These are phyloP conservation scores for Microbotryum saponariae DNA, from an alignment of 1,284 basidiomycete species.

Conservation along the genomic window DNA sequence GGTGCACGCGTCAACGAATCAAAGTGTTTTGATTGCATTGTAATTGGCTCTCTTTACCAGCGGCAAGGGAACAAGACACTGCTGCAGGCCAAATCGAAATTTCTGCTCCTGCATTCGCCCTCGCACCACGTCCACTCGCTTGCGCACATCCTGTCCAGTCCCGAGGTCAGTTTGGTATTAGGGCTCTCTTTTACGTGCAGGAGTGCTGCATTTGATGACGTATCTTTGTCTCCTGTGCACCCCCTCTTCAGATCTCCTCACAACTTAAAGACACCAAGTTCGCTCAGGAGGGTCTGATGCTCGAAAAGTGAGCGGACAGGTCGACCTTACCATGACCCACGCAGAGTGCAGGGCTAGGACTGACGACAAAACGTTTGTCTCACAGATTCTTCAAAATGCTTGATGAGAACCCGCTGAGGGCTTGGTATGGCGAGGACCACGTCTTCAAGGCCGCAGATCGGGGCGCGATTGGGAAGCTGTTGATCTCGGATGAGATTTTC, in stretches of 20 bases:
- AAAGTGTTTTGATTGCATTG: not conserved
- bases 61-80: constrained; percentile 76
- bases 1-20: not conserved
- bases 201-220: not conserved
- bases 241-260: constrained; percentile 50
- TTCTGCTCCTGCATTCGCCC: constrained; percentile 81
- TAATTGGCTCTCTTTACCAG: constrained; percentile 2
- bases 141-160: constrained; percentile 87
- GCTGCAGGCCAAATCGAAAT: constrained; percentile 68
- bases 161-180: constrained; percentile 55
- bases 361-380: constrained; percentile 2
- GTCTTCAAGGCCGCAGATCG: constrained; percentile 83
- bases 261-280: constrained; percentile 97
- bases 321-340: not conserved
- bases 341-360: no score
- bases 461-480: constrained; percentile 84
- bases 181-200: not conserved
- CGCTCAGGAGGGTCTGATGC: constrained; percentile 80
- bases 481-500: constrained; percentile 94
- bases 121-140: constrained; percentile 94
- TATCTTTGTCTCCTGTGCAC: not conserved
- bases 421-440: constrained; percentile 97
- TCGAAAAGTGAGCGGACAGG: constrained; percentile 61
- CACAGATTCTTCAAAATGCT: constrained; percentile 93
- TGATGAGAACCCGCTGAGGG: constrained; percentile 83